Evolutionary conservation across 495 filamentous ascomycete genomes (phyloP), one percentile per base, ranked within the genome.

Genomic region (Xylaria telfairii): DNA sequence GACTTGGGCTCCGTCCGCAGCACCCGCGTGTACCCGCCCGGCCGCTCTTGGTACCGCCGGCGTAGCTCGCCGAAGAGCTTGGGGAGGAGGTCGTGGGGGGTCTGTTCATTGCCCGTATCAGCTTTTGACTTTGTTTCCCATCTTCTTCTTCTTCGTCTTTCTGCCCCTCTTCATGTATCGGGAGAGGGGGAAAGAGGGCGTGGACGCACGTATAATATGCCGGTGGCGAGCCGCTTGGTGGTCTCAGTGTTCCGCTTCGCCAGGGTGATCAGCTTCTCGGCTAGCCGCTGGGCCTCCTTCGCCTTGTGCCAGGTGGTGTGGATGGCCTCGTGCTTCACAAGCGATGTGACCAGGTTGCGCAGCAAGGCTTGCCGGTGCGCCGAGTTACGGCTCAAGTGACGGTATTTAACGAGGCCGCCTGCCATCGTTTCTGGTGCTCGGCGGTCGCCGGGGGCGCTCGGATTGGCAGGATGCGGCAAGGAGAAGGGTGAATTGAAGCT

Each of bases 301-400:
- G 96, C 96, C 83, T 98, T 98, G 79, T 89, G 89, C 90, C 91
- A 98, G 83, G 96, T 97, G 32, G 96, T 99, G 59, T 89, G 89
- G 84, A 99, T 97, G 65, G 92, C 88, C 83, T 99, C 96, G 80
- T 97, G 89, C 77, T 91, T 85, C 85, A 99, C 89, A 67, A 99
- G 92, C n/a, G 94, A 95, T 70, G 94, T 97, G 76, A 98, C 93
- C 54, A 99, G 87, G 82, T 98, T 98, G 73, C 96, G 94, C 69
- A 99, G 92, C 71, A 99, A 89, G 66, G 96, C 95, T 82, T 95
- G 89, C 77, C 96, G 89, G 78, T 98, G 96, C 39, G 96, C 82
- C 37, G 93, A 96, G 44, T 83, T 87, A 76, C 95, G 94, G 81
- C 87, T 88, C 46, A 99, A 85, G 81, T 95, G 91, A 66, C 96